Conservation (phyloP, 2,329 filamentous ascomycete genomes). For the Raffaelea deltoideospora region DNA sequence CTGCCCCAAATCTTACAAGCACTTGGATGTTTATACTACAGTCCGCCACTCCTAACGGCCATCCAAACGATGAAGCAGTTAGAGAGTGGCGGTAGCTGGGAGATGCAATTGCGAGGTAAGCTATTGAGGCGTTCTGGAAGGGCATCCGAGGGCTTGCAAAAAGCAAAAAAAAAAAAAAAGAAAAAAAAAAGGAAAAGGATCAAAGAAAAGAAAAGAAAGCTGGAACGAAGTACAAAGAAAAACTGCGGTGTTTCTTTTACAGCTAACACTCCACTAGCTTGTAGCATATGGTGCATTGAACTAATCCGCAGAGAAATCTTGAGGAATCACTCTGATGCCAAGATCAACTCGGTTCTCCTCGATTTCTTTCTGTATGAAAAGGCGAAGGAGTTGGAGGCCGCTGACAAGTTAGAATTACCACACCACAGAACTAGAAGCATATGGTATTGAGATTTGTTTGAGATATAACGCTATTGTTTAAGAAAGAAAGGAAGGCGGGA, state of each 20-base stretch:
- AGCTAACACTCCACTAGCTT: conserved; percentile 37
- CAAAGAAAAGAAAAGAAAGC: no score
- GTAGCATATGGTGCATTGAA: conserved; percentile 94
- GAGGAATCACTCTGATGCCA: conserved; percentile 52
- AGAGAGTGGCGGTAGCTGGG: conserved; percentile 59
- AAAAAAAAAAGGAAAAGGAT: no score
- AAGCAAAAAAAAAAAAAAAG: no score
- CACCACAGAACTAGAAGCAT: conserved; percentile 88
- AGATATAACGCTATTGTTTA: no score
- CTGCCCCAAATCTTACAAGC: conserved; percentile 85
- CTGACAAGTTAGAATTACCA: conserved; percentile 47
- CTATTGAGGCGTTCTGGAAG: no score
- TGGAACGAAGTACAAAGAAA: no score
- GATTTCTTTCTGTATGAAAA: conserved; percentile 96
- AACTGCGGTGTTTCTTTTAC: not conserved
- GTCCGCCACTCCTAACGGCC: conserved; percentile 58
- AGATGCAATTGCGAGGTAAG: conserved; percentile 73
- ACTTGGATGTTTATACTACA: conserved; percentile 71
- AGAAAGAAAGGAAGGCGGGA: no score
- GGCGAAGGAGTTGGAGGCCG: conserved; percentile 68
- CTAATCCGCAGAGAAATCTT: conserved; percentile 71
- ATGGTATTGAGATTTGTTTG: conserved; percentile 91
- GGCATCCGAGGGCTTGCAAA: no score
- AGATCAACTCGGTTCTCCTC: conserved; percentile 78
- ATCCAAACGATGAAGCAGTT: conserved; percentile 52